Evolutionary conservation across 768 basidiomycete species (phyloP).

Genomic region (Hericium rajendrae): DNA sequence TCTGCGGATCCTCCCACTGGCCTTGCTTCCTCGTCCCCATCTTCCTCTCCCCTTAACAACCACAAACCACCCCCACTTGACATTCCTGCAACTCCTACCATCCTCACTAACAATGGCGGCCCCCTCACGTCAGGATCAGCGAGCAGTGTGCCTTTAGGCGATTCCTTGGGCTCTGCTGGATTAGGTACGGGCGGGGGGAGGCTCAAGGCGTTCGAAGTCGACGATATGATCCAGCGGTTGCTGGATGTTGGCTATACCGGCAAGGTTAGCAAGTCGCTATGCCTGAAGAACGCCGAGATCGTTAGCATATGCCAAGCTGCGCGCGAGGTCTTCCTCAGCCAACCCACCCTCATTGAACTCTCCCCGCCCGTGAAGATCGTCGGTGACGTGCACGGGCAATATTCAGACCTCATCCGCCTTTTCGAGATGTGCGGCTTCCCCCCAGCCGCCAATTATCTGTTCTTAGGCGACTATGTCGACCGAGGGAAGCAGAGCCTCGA

Average conservation of each 20-base stretch:
- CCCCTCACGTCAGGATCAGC: slow-evolving; percentile 33
- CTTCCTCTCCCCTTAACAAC: slow-evolving; percentile 18
- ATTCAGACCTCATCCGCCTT: slow-evolving; percentile 93
- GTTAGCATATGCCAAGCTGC: slow-evolving; percentile 90
- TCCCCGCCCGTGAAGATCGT: slow-evolving; percentile 99
- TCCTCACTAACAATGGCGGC: slow-evolving; percentile 52
- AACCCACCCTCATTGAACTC: slow-evolving; percentile 94
- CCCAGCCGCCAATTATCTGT: slow-evolving; percentile 93
- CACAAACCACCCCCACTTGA: slow-evolving; percentile 53
- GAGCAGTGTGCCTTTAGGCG: slow-evolving; percentile 29
- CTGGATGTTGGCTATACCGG: slow-evolving; percentile 96
- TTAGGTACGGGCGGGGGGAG: slow-evolving; percentile 40
- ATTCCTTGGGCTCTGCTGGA: slow-evolving; percentile 27
- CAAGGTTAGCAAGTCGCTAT: slow-evolving; percentile 93
- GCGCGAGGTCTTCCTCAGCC: slow-evolving; percentile 90
- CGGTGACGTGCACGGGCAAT: slow-evolving; percentile 98
- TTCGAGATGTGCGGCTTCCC: slow-evolving; percentile 99
- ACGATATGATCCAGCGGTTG: slow-evolving; percentile 96
- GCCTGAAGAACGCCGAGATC: slow-evolving; percentile 94
- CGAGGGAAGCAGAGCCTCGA: slow-evolving; percentile 97
- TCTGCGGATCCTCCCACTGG: slow-evolving; percentile 28
- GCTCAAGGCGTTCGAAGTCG: slow-evolving; percentile 75
- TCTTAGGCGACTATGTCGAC: slow-evolving; percentile 98
- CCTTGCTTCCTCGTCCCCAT: slow-evolving; percentile 16
- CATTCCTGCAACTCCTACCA: slow-evolving; percentile 75